These are phyloP conservation scores for Ganoderma boninense DNA, from an alignment of 1,284 basidiomycete species.

Conservation along the genomic window DNA sequence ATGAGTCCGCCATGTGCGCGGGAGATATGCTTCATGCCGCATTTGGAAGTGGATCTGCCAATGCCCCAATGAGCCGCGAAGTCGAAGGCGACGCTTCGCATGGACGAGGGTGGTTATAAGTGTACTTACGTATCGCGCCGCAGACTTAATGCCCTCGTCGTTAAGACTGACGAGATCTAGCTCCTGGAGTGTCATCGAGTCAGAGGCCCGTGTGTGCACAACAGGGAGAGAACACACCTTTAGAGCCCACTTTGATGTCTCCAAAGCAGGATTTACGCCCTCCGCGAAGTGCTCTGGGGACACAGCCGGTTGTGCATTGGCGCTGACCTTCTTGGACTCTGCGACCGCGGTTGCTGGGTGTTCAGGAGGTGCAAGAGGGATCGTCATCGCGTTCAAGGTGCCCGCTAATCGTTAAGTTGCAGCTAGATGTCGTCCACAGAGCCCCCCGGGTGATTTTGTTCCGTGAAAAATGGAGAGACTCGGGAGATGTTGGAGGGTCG, in stretches of 20 bases:
- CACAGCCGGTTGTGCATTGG: neutral
- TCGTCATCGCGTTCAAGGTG: neutral
- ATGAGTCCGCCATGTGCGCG: conserved; percentile 81
- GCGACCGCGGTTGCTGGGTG: neutral
- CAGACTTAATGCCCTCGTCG: conserved; percentile 23
- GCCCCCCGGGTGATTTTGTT: neutral
- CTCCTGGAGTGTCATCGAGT: neutral
- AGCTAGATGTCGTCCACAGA: neutral
- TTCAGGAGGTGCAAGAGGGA: neutral
- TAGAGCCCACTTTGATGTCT: conserved; percentile 20
- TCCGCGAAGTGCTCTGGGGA: neutral
- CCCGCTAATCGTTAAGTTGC: neutral
- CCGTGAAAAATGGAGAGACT: neutral
- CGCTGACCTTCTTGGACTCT: neutral
- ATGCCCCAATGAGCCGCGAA: conserved; percentile 45
- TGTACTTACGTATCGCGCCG: conserved; percentile 21
- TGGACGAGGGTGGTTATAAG: neutral
- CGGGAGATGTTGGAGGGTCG: too few species aligned
- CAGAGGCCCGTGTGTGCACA: neutral
- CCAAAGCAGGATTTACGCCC: conserved; percentile 24
- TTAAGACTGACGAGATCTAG: conserved; percentile 19
- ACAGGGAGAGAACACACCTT: conserved; percentile 14
- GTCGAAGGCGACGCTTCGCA: neutral
- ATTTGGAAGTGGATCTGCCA: conserved; percentile 60
- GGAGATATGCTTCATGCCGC: conserved; percentile 69